Evolutionary conservation across 2,329 filamentous ascomycete species (phyloP), one percentile per base, ranked within the genome.

Genomic region (Blastomyces percursus): DNA sequence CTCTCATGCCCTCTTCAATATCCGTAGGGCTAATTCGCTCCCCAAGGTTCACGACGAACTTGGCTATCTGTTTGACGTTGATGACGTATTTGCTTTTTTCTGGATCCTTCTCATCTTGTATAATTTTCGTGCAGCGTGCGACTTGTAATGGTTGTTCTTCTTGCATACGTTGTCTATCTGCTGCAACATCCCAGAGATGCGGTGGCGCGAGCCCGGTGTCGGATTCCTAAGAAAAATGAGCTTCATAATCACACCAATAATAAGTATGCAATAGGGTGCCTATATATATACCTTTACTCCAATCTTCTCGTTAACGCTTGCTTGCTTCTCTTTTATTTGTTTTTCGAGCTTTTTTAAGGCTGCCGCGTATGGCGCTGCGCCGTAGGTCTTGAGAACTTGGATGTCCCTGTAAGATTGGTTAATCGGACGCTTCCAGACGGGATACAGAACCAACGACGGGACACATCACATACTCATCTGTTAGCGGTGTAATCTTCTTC

Each of bases 51-150:
- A 99, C 94, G 59, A 99, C 94, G 72, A 99, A 99, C 80, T 99
- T 99, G 72, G 94, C 94, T 72, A 99, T 99, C 78, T 99, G 94
- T 82, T 99, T 99, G 70, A 99, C 93, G 78, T 99, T 99, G 84
- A 99, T 99, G 72, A 99, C 92, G 81, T 99, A 99, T 86, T 97
- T 99, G 85, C 89, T 96, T 85, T 99, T 99, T 66, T 96, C 90
- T 65, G 90, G 82, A 75, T 97, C 92, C 78, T 94, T 93, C 75
- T 96, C 92, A 73, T 97, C 93, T 65, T 91, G 87, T 70, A 99
- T 99, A 76, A 99, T 99, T 83, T 99, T 99, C 64, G 94, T 99
- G 83, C 94, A 99, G 73, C 94, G 85, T 67, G 94, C 94, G 67
- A 99, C 94, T 79, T 99, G 94, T 70, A 97, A 84, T 52, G 94